Evolutionary conservation across 768 basidiomycete genomes (phyloP).

Genomic region (Amanita polypyramis): DNA sequence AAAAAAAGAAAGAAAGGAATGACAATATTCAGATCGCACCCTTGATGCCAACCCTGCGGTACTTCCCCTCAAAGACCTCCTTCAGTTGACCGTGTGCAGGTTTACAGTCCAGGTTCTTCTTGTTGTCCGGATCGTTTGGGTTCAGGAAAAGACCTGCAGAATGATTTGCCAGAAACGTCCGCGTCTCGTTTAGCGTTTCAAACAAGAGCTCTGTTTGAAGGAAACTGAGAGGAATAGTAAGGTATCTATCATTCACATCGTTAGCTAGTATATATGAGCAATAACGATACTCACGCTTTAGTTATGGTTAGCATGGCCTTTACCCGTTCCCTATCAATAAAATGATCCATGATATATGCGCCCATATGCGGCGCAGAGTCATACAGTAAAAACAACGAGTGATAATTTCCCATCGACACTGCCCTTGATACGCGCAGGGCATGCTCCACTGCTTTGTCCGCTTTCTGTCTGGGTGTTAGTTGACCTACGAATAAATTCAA

Average conservation of each 20-base stretch:
- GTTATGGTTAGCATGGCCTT: slow-evolving; percentile 83
- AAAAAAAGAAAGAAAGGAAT: slow-evolving; percentile 56
- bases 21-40: slow-evolving; percentile 64
- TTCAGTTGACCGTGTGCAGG: slow-evolving; percentile 43
- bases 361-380: slow-evolving; percentile 89
- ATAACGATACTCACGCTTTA: slow-evolving; percentile 66
- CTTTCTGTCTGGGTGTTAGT: slow-evolving; percentile 89
- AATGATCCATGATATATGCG: slow-evolving; percentile 98
- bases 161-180: slow-evolving; percentile 64
- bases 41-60: slow-evolving; percentile 81
- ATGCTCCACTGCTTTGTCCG: slow-evolving; percentile 69
- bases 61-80: slow-evolving; percentile 68
- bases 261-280: slow-evolving; percentile 1
- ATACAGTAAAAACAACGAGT: slow-evolving; percentile 82
- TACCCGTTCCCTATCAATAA: slow-evolving; percentile 84
- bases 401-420: slow-evolving; percentile 89
- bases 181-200: slow-evolving; percentile 50
- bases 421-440: slow-evolving; percentile 86
- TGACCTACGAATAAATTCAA: slow-evolving; percentile 96
- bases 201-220: slow-evolving; percentile 79
- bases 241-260: slow-evolving; percentile 49
- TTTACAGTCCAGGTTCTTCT: slow-evolving; percentile 69
- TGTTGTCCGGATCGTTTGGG: slow-evolving; percentile 45
- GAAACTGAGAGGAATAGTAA: slow-evolving; percentile 64
- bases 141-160: slow-evolving; percentile 57